Evolutionary conservation across 1,284 basidiomycete species (phyloP).

Genomic region (Agroathelia rolfsii): DNA sequence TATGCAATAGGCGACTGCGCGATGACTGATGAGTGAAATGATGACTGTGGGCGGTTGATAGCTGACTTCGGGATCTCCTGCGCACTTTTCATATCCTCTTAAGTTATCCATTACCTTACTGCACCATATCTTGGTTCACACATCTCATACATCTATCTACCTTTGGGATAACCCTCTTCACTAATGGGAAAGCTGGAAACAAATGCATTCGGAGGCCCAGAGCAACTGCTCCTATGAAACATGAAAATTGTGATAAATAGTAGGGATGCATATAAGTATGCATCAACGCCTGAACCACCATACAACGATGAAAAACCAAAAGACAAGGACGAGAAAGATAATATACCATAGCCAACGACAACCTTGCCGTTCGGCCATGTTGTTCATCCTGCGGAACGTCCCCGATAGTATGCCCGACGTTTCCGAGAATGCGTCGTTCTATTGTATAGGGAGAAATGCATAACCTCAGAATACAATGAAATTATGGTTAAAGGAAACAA

Average conservation of each 20-base stretch:
- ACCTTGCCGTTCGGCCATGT: conserved; percentile 87
- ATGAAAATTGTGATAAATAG: conserved; percentile 2
- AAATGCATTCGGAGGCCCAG: no score
- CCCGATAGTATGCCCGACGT: conserved; percentile 83
- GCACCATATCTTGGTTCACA: no score
- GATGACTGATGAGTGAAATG: no score
- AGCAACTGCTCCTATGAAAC: no score
- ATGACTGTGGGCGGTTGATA: background rate
- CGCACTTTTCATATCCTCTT: no score
- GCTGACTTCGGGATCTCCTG: background rate
- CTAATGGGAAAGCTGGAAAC: no score
- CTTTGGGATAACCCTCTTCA: no score
- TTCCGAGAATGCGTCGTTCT: conserved; percentile 95
- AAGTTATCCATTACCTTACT: no score
- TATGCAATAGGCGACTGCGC: conserved; percentile 52
- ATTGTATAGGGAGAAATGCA: conserved; percentile 7
- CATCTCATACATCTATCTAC: no score
- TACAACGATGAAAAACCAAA: conserved; percentile 86
- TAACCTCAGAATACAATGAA: conserved; percentile 5
- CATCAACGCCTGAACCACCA: conserved; percentile 84
- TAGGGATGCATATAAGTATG: conserved; percentile 1
- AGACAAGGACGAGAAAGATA: conserved; percentile 75
- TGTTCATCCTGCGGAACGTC: conserved; percentile 93
- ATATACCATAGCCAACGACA: conserved; percentile 97
- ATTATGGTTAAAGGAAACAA: no score